Evolutionary conservation across 139 green algal species (phyloP).

Genomic region (Pleodorina starrii): DNA sequence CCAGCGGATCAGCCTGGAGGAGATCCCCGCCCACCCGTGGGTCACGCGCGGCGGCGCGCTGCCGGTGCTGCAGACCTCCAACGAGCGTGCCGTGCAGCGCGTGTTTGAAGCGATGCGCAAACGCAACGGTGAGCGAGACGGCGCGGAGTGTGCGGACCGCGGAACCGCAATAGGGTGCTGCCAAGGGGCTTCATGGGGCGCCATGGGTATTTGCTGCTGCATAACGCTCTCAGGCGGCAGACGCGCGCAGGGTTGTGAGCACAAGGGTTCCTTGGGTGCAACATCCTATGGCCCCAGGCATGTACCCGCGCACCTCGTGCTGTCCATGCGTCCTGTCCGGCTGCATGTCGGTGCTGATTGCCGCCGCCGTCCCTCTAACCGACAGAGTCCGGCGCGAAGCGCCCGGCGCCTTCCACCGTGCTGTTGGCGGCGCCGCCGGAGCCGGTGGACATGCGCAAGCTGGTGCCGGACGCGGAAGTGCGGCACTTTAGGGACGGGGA

Average conservation of each 20-base stretch:
- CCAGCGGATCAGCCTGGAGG: conserved; percentile 72
- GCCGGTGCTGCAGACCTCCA: conserved; percentile 49
- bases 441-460: conserved; percentile 37
- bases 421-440: conserved; percentile 38
- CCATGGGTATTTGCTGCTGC: too few relatives aligned
- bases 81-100: conserved; percentile 38
- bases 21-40: conserved; percentile 52
- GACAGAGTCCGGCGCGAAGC: conserved; percentile 23
- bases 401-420: not conserved
- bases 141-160: too few relatives aligned
- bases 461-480: conserved; percentile 55
- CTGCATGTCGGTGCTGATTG: too few relatives aligned
- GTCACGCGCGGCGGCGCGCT: conserved; percentile 47
- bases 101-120: conserved; percentile 49
- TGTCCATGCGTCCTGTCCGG: too few relatives aligned
- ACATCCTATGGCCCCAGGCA: too few relatives aligned
- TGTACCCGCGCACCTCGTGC: too few relatives aligned
- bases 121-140: conserved; percentile 35
- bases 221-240: too few relatives aligned
- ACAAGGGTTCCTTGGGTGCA: too few relatives aligned
- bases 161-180: too few relatives aligned
- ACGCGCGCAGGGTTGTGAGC: too few relatives aligned
- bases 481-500: conserved; percentile 45
- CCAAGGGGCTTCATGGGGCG: too few relatives aligned
- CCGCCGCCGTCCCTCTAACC: too few relatives aligned